phyloP scores from a whole-genome alignment of 768 basidiomycete genomes.

The Lactarius psammicola region DNA sequence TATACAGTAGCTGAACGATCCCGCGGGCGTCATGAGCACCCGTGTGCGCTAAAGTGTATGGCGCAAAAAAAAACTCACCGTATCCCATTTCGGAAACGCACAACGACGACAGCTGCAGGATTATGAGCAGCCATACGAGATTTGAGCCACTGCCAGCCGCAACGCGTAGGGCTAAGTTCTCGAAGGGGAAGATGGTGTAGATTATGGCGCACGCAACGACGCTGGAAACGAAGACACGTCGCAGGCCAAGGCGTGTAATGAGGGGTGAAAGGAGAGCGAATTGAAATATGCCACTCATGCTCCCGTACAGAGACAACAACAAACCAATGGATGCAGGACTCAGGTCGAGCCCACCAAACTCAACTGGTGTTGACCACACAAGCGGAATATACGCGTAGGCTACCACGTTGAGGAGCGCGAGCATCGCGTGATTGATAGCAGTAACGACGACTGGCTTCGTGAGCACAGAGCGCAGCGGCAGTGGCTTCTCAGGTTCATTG shows the following conservation, averaged over 20 bases:
- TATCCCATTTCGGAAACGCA: not conserved
- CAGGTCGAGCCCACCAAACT: slow-evolving; percentile 34
- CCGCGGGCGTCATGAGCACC: slow-evolving; percentile 21
- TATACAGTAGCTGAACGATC: slow-evolving; percentile 55
- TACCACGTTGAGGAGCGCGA: slow-evolving; percentile 46
- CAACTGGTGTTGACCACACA: slow-evolving; percentile 39
- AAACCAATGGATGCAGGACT: slow-evolving; percentile 40
- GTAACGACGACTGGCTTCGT: slow-evolving; percentile 39
- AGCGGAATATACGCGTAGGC: slow-evolving; percentile 43
- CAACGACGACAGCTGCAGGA: not conserved
- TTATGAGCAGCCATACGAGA: not conserved
- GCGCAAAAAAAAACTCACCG: not conserved
- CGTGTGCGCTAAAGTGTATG: not conserved
- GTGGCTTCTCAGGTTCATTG: slow-evolving; percentile 10
- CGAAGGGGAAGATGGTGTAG: slow-evolving; percentile 34
- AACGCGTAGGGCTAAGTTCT: not conserved
- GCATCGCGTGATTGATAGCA: slow-evolving; percentile 41
- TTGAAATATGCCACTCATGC: slow-evolving; percentile 40
- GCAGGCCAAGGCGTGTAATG: slow-evolving; percentile 38
- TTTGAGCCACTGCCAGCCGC: not conserved
- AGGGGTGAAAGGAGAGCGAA: slow-evolving; percentile 40
- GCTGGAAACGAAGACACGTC: slow-evolving; percentile 33
- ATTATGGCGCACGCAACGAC: slow-evolving; percentile 30
- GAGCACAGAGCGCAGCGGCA: slow-evolving; percentile 35
- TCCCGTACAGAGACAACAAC: slow-evolving; percentile 38